Base-by-base conservation (phyloP, 441 rosid species). In the Jatropha podagrica region DNA sequence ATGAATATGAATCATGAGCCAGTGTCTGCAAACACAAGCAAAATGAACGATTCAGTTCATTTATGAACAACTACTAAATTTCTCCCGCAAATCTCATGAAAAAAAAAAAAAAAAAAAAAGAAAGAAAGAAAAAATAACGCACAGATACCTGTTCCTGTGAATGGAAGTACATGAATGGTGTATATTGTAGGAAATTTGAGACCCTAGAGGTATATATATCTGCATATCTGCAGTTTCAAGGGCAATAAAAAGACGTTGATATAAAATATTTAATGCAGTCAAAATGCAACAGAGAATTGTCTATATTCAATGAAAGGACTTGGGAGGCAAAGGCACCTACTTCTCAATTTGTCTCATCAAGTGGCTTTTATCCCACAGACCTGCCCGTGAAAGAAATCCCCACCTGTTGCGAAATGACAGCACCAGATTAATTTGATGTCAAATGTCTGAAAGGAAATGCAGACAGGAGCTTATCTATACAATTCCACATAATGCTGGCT, bases 301-400 rank as follows among this genome's bases (percentile, higher is more conserved):
- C 20, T 42, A 32, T 7, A 49, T 10, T 13, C 64, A 71, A 59
- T 44, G 46, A 52, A 23, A 49, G 59, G 63, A 40, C 56, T 46
- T 60, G n/a, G 2, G 2, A 49, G 80, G 74, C 44, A 74, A 65
- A 74, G 59, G 27, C 8, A 74, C 60, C 1, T 89, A 95, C 99
- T 95, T 95, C 84, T 93, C 99, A 42, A 93, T 90, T 83, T 95
- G 99, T 83, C 95, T 86, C 97, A 93, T 93, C 87, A 95, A 86
- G 72, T 95, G 99, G 86, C 98, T 95, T 87, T 95, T 93, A 76
- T 95, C 96, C 98, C 99, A 95, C 74, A 95, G 82, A 66, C 93
- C 98, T 2, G 98, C 98, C 5, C 99, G 94, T 0, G 99, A 93
- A 64, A 95, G 96, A 82, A 81, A 95, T 42, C 97, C 99, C 99